These are phyloP conservation scores for Aphanomyces astaci DNA, from an alignment of 352 stramenopile species.

Conservation along the genomic window DNA sequence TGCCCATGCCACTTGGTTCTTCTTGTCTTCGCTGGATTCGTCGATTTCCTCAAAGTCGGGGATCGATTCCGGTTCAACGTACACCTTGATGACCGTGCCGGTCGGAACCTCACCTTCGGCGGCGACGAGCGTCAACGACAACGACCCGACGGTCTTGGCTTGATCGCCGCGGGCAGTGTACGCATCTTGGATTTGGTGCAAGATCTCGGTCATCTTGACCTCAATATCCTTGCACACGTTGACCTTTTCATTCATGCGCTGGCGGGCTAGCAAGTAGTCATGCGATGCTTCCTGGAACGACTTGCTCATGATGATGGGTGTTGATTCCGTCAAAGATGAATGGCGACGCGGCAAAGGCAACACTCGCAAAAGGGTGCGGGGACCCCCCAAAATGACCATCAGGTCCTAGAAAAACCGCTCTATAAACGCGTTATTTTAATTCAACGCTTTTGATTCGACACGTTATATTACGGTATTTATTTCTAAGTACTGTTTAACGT, in stretches of 20 bases:
- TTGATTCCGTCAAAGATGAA: constrained; percentile 20
- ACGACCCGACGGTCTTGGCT: constrained; percentile 62
- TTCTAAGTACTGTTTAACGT: too few species aligned
- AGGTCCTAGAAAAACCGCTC: not conserved
- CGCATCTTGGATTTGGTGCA: constrained; percentile 55
- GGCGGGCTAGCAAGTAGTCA: constrained; percentile 71
- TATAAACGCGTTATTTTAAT: not conserved
- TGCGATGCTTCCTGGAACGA: constrained; percentile 60
- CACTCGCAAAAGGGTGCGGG: not conserved
- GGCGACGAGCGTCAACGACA: constrained; percentile 49
- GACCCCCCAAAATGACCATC: not conserved
- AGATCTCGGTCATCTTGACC: constrained; percentile 59
- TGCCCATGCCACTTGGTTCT: constrained; percentile 38
- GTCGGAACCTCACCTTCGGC: constrained; percentile 51
- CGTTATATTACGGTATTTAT: not conserved
- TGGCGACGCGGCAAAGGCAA: constrained; percentile 9
- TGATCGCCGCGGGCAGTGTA: constrained; percentile 31
- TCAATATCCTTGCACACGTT: constrained; percentile 71
- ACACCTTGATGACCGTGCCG: constrained; percentile 49
- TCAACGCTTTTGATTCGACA: not conserved
- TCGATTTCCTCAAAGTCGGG: constrained; percentile 39
- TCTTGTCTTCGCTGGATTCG: constrained; percentile 32
- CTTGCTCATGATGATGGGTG: constrained; percentile 13
- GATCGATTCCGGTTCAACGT: constrained; percentile 57
- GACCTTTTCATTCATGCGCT: constrained; percentile 69